These are phyloP conservation scores for Rutstroemia sp. DNA, from an alignment of 2,329 filamentous ascomycete species.

Conservation along the genomic window DNA sequence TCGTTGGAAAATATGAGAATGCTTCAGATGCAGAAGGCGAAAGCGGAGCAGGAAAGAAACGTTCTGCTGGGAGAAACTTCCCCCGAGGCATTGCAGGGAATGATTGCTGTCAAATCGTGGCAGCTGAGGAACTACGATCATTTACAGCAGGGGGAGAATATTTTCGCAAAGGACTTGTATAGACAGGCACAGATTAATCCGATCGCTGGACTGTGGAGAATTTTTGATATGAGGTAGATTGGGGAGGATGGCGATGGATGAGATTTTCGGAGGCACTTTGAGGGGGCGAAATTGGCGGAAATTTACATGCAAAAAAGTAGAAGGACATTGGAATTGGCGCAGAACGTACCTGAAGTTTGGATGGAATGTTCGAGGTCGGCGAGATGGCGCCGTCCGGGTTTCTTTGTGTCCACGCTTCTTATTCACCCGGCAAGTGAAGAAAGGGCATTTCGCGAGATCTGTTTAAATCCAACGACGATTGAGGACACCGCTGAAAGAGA, in stretches of 20 bases:
- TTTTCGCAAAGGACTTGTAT: slow-evolving; percentile 13
- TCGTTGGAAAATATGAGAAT: neutral
- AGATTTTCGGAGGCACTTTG: too few species aligned
- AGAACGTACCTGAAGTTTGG: too few species aligned
- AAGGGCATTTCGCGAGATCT: too few species aligned
- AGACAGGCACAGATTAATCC: slow-evolving; percentile 11
- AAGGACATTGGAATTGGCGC: too few species aligned
- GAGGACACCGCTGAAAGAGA: too few species aligned
- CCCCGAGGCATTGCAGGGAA: slow-evolving; percentile 13
- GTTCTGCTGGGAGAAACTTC: slow-evolving; percentile 9
- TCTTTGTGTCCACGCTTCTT: too few species aligned
- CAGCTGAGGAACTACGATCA: slow-evolving; percentile 10
- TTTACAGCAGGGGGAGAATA: slow-evolving; percentile 13
- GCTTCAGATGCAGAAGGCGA: neutral
- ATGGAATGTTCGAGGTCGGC: too few species aligned
- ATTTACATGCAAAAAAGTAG: too few species aligned
- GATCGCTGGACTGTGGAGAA: slow-evolving; percentile 11
- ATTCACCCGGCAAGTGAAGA: too few species aligned
- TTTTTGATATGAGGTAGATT: slow-evolving; percentile 10
- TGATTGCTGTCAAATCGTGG: slow-evolving; percentile 13
- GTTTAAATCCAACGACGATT: too few species aligned
- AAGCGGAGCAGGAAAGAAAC: slow-evolving; percentile 8
- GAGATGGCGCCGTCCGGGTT: too few species aligned
- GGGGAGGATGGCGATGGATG: neutral
- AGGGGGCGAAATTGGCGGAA: too few species aligned